Percentiles rank a stretch among this genome's conserved stretches.
These are phyloP conservation scores for Acephala macrosclerotiorum DNA, from an alignment of 2,329 filamentous ascomycete species.

Conservation along the genomic window DNA sequence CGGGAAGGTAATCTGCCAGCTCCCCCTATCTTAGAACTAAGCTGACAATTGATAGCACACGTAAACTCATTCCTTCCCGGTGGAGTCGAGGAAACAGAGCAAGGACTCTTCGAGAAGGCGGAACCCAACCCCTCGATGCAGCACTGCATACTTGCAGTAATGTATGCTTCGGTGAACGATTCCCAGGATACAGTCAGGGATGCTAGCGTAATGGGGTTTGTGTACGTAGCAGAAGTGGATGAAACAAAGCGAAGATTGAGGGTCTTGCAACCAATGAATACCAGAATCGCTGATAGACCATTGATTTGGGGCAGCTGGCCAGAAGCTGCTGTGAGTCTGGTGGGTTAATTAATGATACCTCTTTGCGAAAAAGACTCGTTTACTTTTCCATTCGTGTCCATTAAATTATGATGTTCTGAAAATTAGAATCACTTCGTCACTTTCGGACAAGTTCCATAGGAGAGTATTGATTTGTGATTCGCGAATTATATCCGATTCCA, in stretches of 20 bases:
- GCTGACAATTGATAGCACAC: conserved; percentile 35
- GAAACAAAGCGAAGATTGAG: conserved; percentile 82
- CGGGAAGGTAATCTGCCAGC: conserved; percentile 59
- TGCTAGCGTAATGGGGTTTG: conserved; percentile 87
- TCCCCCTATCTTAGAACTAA: not conserved
- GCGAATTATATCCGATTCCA: not conserved
- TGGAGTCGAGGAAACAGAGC: conserved; percentile 41
- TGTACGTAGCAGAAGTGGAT: conserved; percentile 93
- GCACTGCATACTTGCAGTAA: conserved; percentile 85
- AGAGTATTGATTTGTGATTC: not conserved
- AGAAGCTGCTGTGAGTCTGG: conserved; percentile 70
- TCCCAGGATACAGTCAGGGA: conserved; percentile 76
- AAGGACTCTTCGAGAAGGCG: conserved; percentile 64
- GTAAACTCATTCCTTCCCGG: conserved; percentile 45
- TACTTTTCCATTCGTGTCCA: not conserved
- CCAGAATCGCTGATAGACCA: conserved; percentile 79
- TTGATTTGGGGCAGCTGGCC: conserved; percentile 89
- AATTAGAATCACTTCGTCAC: not conserved
- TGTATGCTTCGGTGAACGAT: conserved; percentile 76
- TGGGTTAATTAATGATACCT: conserved; percentile 34
- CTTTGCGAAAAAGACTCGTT: conserved; percentile 2
- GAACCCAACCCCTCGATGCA: conserved; percentile 73
- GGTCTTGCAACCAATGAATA: conserved; percentile 83
- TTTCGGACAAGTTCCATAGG: not conserved
- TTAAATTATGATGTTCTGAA: not conserved